A percentile compares a stretch with the other conserved stretches of the same genome.
Evolutionary conservation across 352 stramenopile species (phyloP).

Genomic region (Globisporangium canariense): DNA sequence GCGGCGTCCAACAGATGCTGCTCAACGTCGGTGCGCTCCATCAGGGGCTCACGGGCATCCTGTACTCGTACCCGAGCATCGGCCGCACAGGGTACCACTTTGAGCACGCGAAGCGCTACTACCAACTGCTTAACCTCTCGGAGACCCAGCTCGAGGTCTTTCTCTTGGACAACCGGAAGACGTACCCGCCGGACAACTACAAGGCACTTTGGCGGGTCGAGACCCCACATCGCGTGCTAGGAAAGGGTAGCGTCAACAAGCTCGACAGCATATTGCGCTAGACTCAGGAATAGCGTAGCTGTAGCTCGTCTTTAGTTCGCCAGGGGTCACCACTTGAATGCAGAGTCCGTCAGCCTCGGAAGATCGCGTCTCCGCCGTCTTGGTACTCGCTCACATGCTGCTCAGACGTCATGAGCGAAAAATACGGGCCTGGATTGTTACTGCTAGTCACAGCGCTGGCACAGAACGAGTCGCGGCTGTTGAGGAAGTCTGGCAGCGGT

Average conservation of each 20-base stretch:
- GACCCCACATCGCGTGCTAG: slow-evolving; percentile 64
- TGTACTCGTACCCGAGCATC: slow-evolving; percentile 68
- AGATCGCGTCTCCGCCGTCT: slow-evolving; percentile 37
- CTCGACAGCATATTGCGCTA: slow-evolving; percentile 77
- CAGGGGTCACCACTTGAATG: neutral
- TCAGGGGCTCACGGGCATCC: slow-evolving; percentile 62
- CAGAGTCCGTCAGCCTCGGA: slow-evolving; percentile 31
- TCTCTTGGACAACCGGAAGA: slow-evolving; percentile 64
- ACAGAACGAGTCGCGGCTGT: slow-evolving; percentile 57
- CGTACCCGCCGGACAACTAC: slow-evolving; percentile 58
- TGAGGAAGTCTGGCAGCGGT: slow-evolving; percentile 62
- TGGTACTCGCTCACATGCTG: slow-evolving; percentile 42
- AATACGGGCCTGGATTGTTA: slow-evolving; percentile 29
- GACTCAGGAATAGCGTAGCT: neutral
- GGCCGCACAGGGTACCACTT: slow-evolving; percentile 55
- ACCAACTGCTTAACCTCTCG: slow-evolving; percentile 61
- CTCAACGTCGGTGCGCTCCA: slow-evolving; percentile 74
- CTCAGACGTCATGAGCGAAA: slow-evolving; percentile 48
- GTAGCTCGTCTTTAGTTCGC: neutral
- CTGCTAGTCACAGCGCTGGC: slow-evolving; percentile 23
- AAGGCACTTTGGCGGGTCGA: slow-evolving; percentile 75
- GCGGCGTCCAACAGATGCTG: slow-evolving; percentile 77
- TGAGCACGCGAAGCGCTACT: slow-evolving; percentile 78
- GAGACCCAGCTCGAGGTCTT: slow-evolving; percentile 81
- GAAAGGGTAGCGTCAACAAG: slow-evolving; percentile 80